Conservation (phyloP, 129 eudicot species). For the Saposhnikovia divaricata region DNA sequence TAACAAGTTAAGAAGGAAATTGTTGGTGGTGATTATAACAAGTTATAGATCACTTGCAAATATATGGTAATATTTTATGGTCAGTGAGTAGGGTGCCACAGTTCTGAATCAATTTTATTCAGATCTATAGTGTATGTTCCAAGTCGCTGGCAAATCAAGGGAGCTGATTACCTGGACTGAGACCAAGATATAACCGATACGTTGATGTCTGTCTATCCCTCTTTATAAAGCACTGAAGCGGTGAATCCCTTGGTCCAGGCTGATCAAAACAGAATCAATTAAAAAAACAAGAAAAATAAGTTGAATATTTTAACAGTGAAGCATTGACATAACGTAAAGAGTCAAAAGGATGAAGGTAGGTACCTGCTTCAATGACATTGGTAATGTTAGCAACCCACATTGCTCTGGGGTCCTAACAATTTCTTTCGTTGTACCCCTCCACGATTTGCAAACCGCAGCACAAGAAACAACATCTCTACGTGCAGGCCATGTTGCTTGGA, state of each 20-base stretch:
- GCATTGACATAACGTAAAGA: background rate
- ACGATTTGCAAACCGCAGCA: constrained; percentile 3
- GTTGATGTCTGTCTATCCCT: constrained; percentile 45
- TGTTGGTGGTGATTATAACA: too few species aligned
- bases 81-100: background rate
- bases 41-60: background rate
- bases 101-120: background rate
- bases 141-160: background rate
- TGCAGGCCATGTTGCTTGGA: constrained; percentile 4
- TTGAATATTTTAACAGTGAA: background rate
- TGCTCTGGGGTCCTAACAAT: background rate
- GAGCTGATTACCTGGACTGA: constrained; percentile 40
- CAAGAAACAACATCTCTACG: background rate
- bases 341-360: background rate
- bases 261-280: background rate
- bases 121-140: too few species aligned
- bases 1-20: background rate
- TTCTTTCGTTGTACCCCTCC: background rate
- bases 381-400: constrained; percentile 1
- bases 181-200: constrained; percentile 38
- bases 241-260: constrained; percentile 11
- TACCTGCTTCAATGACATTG: constrained; percentile 9
- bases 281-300: background rate
- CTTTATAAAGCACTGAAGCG: constrained; percentile 20
- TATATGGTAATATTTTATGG: background rate